phyloP scores from a whole-genome alignment of 768 basidiomycete species.

The Lactarius evosmus region DNA sequence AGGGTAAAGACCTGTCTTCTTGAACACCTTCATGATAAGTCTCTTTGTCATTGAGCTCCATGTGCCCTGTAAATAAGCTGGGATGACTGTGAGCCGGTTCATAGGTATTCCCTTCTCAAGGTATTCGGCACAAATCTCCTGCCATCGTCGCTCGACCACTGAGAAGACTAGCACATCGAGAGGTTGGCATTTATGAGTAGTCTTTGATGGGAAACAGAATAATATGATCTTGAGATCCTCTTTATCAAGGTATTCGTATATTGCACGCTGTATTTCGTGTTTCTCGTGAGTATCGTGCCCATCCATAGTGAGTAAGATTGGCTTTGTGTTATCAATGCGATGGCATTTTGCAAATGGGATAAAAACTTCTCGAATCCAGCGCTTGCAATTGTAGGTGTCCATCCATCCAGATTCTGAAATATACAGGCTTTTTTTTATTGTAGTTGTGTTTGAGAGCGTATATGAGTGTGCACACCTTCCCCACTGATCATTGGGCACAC shows the following conservation, averaged over 20 bases:
- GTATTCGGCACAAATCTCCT: not conserved
- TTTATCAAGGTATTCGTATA: not conserved
- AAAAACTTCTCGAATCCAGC: not conserved
- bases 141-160: not conserved
- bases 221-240: not conserved
- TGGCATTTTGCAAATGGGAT: not conserved
- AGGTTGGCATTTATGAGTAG: not conserved
- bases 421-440: not conserved
- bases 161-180: not conserved
- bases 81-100: not conserved
- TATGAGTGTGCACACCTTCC: not conserved
- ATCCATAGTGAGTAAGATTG: not conserved
- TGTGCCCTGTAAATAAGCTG: not conserved
- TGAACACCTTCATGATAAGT: not conserved
- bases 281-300: not conserved
- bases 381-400: not conserved
- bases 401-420: not conserved
- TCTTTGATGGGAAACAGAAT: not conserved
- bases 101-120: not conserved
- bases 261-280: not conserved
- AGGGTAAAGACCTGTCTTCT: not conserved
- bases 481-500: not conserved
- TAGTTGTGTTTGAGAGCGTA: no score
- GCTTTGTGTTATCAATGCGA: not conserved
- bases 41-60: not conserved